phyloP scores from a whole-genome alignment of 2,329 filamentous ascomycete genomes.

The Coleophoma eucalyptorum region DNA sequence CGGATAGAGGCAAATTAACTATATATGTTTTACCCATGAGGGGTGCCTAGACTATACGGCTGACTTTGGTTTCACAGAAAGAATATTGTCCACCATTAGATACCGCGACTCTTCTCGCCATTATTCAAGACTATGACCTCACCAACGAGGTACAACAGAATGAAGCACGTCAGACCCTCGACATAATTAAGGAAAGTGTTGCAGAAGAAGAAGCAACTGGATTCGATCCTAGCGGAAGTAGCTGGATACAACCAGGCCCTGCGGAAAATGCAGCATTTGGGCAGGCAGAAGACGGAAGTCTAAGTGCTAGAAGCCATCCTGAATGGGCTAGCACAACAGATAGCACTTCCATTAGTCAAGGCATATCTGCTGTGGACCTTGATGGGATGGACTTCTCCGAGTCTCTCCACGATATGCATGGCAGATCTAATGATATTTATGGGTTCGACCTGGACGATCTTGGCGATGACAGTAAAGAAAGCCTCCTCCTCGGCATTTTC shows the following conservation, averaged over 20 bases:
- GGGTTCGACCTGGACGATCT: slow-evolving; percentile 32
- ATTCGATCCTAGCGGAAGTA: slow-evolving; percentile 75
- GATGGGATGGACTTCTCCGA: slow-evolving; percentile 19
- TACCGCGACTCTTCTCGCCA: slow-evolving; percentile 70
- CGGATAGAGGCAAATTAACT: too few relatives aligned
- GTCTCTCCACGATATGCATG: slow-evolving; percentile 42
- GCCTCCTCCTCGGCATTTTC: slow-evolving; percentile 67
- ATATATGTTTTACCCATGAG: too few relatives aligned
- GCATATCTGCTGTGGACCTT: slow-evolving; percentile 16
- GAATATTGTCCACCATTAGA: slow-evolving; percentile 75
- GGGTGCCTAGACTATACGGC: too few relatives aligned
- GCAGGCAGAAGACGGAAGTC: slow-evolving; percentile 11
- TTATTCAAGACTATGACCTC: slow-evolving; percentile 71
- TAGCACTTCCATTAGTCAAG: slow-evolving; percentile 22
- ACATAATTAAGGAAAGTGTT: slow-evolving; percentile 62
- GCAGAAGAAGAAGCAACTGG: slow-evolving; percentile 65
- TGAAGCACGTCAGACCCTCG: slow-evolving; percentile 54
- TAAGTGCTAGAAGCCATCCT: slow-evolving; percentile 15
- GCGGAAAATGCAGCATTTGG: slow-evolving; percentile 3
- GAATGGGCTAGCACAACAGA: slow-evolving; percentile 24
- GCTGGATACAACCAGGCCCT: slow-evolving; percentile 33
- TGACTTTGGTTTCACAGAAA: slow-evolving; percentile 39
- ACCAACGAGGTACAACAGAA: slow-evolving; percentile 44
- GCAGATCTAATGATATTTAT: slow-evolving; percentile 43
- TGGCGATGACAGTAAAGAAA: slow-evolving; percentile 58